Evolutionary conservation across 352 stramenopile genomes (phyloP).

Genomic region (Phytophthora cactorum): DNA sequence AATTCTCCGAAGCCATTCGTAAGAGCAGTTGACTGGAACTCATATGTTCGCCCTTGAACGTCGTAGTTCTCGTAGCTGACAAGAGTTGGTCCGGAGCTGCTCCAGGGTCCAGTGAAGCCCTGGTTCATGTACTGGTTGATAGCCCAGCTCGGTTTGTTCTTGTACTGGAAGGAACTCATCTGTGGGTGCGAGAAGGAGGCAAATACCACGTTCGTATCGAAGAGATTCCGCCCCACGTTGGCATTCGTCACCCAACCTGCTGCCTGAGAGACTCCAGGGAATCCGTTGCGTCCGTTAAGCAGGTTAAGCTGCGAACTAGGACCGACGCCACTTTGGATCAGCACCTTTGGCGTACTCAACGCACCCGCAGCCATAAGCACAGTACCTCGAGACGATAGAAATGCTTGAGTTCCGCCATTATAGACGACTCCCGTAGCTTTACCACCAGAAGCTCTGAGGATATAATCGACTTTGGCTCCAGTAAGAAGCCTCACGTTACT

Average conservation of each 20-base stretch:
- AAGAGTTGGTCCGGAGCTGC: conserved; percentile 54
- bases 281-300: conserved; percentile 43
- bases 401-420: conserved; percentile 30
- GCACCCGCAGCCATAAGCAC: conserved; percentile 80
- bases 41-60: conserved; percentile 56
- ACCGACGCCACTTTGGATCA: conserved; percentile 82
- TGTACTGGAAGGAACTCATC: conserved; percentile 56
- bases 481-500: conserved; percentile 64
- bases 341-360: conserved; percentile 77
- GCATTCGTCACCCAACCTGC: conserved; percentile 52
- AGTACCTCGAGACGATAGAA: conserved; percentile 48
- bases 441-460: conserved; percentile 41
- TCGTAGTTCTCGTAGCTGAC: conserved; percentile 67
- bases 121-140: conserved; percentile 66
- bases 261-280: conserved; percentile 47
- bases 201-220: conserved; percentile 64
- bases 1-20: conserved; percentile 52
- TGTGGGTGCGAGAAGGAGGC: conserved; percentile 54
- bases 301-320: conserved; percentile 56
- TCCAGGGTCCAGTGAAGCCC: conserved; percentile 42
- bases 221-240: conserved; percentile 64
- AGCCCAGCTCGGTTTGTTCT: conserved; percentile 30
- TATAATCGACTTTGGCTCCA: conserved; percentile 51
- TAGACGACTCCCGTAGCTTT: conserved; percentile 58
- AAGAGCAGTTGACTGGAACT: conserved; percentile 68